Percentiles rank a stretch among this genome's conserved stretches.
Conservation (phyloP, 2,329 filamentous ascomycete genomes). For the Hyphodiscus sp. region DNA sequence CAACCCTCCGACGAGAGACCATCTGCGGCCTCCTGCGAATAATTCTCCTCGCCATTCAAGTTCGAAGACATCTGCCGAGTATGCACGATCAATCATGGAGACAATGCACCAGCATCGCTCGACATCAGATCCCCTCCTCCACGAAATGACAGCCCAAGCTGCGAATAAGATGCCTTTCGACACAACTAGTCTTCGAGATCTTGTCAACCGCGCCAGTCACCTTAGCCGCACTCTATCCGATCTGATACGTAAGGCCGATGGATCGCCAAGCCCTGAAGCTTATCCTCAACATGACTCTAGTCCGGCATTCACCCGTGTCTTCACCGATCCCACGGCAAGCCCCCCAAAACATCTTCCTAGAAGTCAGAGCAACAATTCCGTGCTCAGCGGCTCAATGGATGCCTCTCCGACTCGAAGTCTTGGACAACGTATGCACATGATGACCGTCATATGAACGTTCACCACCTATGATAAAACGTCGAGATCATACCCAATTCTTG, state of each 20-base stretch:
- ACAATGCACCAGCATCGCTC: constrained; percentile 52
- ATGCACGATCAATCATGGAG: constrained; percentile 54
- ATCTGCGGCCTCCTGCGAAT: constrained; percentile 18
- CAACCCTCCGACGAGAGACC: constrained; percentile 31
- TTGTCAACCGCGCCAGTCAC: constrained; percentile 56
- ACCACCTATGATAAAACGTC: constrained; percentile 7
- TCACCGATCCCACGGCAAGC: constrained; percentile 54
- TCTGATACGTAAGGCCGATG: constrained; percentile 50
- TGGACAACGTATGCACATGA: constrained; percentile 53
- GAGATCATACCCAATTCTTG: constrained; percentile 16
- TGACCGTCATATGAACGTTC: constrained; percentile 47
- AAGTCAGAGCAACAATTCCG: constrained; percentile 48
- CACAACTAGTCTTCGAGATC: constrained; percentile 60
- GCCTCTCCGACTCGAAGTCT: constrained; percentile 46
- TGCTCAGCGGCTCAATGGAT: constrained; percentile 45
- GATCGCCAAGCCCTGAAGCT: constrained; percentile 49
- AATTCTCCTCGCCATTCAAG: constrained; percentile 20
- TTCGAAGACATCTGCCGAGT: constrained; percentile 39
- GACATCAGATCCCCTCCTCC: constrained; percentile 34
- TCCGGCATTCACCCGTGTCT: constrained; percentile 62
- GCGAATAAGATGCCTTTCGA: constrained; percentile 56
- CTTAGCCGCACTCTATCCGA: constrained; percentile 55
- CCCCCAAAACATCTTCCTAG: constrained; percentile 45
- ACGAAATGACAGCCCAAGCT: constrained; percentile 24
- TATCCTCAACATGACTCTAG: constrained; percentile 48